A percentile compares a stretch with the other conserved stretches of the same genome.
phyloP scores from a whole-genome alignment of 2,329 filamentous ascomycete genomes.

The Cordyceps fumosorosea region DNA sequence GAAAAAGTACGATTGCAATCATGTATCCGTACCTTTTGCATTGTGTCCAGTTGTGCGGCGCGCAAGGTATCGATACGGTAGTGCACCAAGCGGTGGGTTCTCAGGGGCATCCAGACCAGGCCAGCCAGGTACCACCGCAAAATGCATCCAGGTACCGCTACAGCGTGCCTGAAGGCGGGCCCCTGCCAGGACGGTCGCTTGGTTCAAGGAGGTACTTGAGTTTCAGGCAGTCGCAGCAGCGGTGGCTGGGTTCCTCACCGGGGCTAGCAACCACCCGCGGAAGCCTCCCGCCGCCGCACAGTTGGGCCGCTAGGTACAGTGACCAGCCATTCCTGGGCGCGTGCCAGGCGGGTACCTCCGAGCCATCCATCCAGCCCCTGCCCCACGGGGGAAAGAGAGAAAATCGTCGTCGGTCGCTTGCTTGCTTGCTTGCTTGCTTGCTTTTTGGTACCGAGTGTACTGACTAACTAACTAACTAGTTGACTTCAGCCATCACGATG shows the following conservation, averaged over 20 bases:
- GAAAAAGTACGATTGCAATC: background rate
- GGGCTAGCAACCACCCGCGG: background rate
- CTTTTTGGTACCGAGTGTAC: background rate
- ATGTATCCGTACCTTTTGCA: background rate
- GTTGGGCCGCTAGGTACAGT: slow-evolving; percentile 13
- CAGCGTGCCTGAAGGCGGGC: slow-evolving; percentile 1
- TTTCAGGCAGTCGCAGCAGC: background rate
- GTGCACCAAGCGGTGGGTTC: background rate
- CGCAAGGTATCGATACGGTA: too few relatives aligned
- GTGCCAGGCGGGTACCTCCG: slow-evolving; percentile 7
- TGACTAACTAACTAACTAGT: too few relatives aligned
- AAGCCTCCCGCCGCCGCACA: slow-evolving; percentile 7
- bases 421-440: background rate
- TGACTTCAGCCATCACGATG: background rate
- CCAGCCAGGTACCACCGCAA: background rate
- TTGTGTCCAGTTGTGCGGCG: background rate
- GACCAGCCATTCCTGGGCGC: slow-evolving; percentile 2
- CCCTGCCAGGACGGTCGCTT: background rate
- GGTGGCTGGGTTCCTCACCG: background rate
- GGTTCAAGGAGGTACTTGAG: background rate
- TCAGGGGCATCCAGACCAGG: background rate
- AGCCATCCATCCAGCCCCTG: background rate
- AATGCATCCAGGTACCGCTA: background rate
- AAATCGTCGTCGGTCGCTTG: background rate
- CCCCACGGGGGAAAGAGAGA: background rate